Evolutionary conservation across 306 rosid genomes (phyloP).

Genomic region (Dalbergia cultrata): DNA sequence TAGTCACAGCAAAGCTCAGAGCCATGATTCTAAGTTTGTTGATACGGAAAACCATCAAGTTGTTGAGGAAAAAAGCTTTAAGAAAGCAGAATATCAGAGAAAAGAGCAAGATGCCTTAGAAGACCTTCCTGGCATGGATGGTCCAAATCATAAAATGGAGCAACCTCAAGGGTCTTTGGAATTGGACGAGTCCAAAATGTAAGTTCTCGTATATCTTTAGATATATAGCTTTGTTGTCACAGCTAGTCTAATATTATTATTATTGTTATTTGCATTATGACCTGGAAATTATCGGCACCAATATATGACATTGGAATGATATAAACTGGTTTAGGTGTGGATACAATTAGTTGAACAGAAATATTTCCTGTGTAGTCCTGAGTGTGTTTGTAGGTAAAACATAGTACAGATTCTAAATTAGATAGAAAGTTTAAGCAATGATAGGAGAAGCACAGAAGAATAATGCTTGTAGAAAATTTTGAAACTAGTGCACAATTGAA

Average conservation of each 20-base stretch:
- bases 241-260: conserved; percentile 6
- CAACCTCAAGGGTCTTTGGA: conserved; percentile 43
- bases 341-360: conserved; percentile 15
- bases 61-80: conserved; percentile 34
- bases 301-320: conserved; percentile 26
- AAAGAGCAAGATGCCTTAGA: conserved; percentile 38
- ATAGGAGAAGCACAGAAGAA: conserved; percentile 16
- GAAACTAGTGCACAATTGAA: background rate
- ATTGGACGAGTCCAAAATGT: conserved; percentile 54
- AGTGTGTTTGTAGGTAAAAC: conserved; percentile 20
- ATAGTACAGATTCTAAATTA: conserved; percentile 14
- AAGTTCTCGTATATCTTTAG: conserved; percentile 45
- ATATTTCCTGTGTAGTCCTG: conserved; percentile 2
- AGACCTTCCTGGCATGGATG: conserved; percentile 47
- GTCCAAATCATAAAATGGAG: conserved; percentile 45
- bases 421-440: conserved; percentile 3
- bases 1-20: conserved; percentile 45
- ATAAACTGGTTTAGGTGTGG: conserved; percentile 26
- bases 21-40: conserved; percentile 37
- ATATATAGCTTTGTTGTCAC: background rate
- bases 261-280: conserved; percentile 14
- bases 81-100: conserved; percentile 41
- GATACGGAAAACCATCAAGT: conserved; percentile 42
- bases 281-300: conserved; percentile 18
- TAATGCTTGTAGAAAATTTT: background rate